Base-by-base conservation (phyloP, 2,329 filamentous ascomycete species). In the Akanthomyces dipterigenus region DNA sequence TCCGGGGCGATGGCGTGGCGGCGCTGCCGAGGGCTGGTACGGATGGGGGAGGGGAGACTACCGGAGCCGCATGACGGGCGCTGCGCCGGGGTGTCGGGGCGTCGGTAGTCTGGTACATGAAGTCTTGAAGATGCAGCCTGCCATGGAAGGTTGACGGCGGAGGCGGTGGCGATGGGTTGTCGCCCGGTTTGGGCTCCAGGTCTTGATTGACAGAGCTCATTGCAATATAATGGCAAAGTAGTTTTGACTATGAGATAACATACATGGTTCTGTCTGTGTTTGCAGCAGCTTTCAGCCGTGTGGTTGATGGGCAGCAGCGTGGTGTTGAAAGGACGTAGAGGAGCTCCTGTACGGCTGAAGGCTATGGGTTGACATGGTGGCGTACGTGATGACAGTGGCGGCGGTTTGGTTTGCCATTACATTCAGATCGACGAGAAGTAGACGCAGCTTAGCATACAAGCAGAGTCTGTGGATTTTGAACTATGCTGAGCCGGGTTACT, bases 51-150 rank as follows among this genome's bases (percentile, higher is more conserved):
- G 64, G 58, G 20, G 66, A 64, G 62, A 62, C 36, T 14, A 14
- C 36, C 36, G 62, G 64, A 58, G 64, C 36, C 9, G 65, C 62
- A 20, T 71, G 68, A 2, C 70, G 71, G 3, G 67, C 67, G 58
- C 69, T 77, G 24, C 72, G 73, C 11, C 74, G 69, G 9, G 69
- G 69, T 3, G 68, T 50, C 34, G 67, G 45, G 3, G 53, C 24
- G 8, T 51, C 53, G 6, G 26, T 18, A 20, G 49, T 65, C 22
- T 68, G 71, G 68, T 76, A 80, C 65, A 72, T 71, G 70, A 80
- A 82, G 60, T 74, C 69, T n/a, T 75, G 70, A 31, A 81, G 72
- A 36, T 77, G 70, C 20, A 82, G 72, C 14, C 73, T 76, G 26
- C 78, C 78, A 53, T 71, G 68, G 62, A 81, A 81, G 8, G 74